phyloP scores from a whole-genome alignment of 495 filamentous ascomycete species.

The Aspergillus coremiiformis region DNA sequence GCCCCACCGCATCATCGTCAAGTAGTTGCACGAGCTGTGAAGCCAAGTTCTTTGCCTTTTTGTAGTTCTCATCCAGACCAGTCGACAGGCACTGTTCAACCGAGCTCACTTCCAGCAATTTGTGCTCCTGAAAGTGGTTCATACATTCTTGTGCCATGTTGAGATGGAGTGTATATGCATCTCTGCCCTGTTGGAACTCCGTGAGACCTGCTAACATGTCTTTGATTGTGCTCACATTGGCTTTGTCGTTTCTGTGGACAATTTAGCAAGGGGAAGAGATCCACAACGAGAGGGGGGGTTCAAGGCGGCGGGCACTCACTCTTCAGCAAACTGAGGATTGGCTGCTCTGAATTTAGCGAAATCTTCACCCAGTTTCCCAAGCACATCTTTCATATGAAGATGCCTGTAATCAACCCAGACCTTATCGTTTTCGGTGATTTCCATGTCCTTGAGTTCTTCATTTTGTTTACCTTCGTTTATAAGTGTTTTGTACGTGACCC shows the following conservation, averaged over 20 bases:
- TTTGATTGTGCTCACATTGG: constrained; percentile 83
- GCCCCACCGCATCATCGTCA: constrained; percentile 65
- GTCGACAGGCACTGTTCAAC: constrained; percentile 84
- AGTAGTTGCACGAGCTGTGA: constrained; percentile 79
- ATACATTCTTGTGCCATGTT: constrained; percentile 98
- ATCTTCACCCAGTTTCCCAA: constrained; percentile 85
- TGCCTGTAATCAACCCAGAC: constrained; percentile 93
- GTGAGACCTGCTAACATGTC: constrained; percentile 94
- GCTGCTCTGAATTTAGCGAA: constrained; percentile 85
- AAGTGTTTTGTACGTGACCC: constrained; percentile 72
- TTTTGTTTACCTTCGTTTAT: constrained; percentile 61
- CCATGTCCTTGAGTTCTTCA: constrained; percentile 79
- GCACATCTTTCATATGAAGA: constrained; percentile 95
- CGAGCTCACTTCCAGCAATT: constrained; percentile 78
- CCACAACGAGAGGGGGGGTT: neutral
- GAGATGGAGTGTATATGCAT: constrained; percentile 88
- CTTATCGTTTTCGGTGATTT: constrained; percentile 79
- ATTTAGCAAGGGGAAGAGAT: constrained; percentile 3
- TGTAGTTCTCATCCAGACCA: constrained; percentile 85
- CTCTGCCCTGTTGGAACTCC: constrained; percentile 90
- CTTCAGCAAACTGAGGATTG: constrained; percentile 87
- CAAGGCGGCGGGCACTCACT: constrained; percentile 28
- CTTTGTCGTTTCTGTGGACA: constrained; percentile 44
- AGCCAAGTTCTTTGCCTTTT: constrained; percentile 80
- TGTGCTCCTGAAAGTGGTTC: constrained; percentile 77